A percentile compares a stretch with the other conserved stretches of the same genome.
These are phyloP conservation scores for Sergeia podlipaevii DNA, from an alignment of 208 protist species.

Conservation along the genomic window DNA sequence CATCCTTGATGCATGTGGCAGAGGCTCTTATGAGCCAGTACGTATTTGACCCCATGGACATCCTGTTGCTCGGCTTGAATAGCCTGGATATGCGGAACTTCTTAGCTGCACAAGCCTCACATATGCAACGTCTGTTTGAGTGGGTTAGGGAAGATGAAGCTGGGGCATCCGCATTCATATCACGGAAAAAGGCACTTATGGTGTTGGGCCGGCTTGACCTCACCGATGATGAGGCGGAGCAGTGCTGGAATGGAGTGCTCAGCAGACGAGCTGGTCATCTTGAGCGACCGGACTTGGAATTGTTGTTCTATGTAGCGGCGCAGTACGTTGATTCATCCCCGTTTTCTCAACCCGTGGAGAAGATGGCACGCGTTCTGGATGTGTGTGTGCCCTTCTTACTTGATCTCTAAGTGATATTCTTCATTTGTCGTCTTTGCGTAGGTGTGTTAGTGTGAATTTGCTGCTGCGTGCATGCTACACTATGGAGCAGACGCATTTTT, in stretches of 20 bases:
- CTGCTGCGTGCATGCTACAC: too few species aligned
- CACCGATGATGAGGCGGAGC: slow-evolving; percentile 29
- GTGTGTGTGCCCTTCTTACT: slow-evolving; percentile 20
- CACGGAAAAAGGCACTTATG: slow-evolving; percentile 20
- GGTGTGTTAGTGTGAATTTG: slow-evolving; percentile 7
- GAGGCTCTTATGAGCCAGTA: slow-evolving; percentile 70
- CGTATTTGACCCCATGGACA: slow-evolving; percentile 48
- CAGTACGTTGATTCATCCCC: slow-evolving; percentile 64
- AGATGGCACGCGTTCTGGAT: slow-evolving; percentile 43
- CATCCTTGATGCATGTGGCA: slow-evolving; percentile 45
- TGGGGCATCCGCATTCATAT: slow-evolving; percentile 23
- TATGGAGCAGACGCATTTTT: too few species aligned
- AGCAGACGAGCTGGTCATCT: slow-evolving; percentile 24
- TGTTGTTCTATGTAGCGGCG: slow-evolving; percentile 44
- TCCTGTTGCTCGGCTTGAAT: slow-evolving; percentile 26
- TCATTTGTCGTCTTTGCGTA: neutral
- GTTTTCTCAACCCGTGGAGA: slow-evolving; percentile 46
- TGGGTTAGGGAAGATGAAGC: slow-evolving; percentile 40
- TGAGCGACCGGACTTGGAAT: slow-evolving; percentile 54
- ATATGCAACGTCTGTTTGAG: slow-evolving; percentile 30
- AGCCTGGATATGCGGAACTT: slow-evolving; percentile 33
- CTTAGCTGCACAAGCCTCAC: slow-evolving; percentile 25
- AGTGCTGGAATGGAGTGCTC: slow-evolving; percentile 25
- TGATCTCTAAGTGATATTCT: neutral
- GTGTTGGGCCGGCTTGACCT: slow-evolving; percentile 47